phyloP scores from a whole-genome alignment of 75 land plant genomes.

The Cunninghamia lanceolata region DNA sequence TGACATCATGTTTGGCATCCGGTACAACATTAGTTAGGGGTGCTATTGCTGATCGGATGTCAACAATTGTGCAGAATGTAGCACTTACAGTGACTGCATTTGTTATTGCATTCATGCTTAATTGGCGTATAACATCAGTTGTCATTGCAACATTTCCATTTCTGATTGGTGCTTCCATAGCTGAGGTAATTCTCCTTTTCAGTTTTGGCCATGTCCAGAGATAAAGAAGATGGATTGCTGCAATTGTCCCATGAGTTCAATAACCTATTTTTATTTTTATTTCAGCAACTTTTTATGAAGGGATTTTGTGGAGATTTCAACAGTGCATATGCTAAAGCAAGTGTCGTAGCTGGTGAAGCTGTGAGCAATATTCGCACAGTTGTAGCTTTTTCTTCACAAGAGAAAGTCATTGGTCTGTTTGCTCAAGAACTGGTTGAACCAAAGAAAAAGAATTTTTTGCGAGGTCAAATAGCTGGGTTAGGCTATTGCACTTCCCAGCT shows the following conservation, averaged over 20 bases:
- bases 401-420: slow-evolving; percentile 39
- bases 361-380: slow-evolving; percentile 82
- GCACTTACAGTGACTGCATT: slow-evolving; percentile 37
- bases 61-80: slow-evolving; percentile 34
- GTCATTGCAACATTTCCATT: slow-evolving; percentile 41
- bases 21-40: slow-evolving; percentile 37
- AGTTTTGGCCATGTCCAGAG: not conserved
- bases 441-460: slow-evolving; percentile 30
- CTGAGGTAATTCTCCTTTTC: slow-evolving; percentile 26
- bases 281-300: slow-evolving; percentile 70
- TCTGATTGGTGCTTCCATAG: slow-evolving; percentile 32
- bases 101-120: slow-evolving; percentile 27
- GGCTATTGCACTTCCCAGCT: slow-evolving; percentile 62
- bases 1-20: slow-evolving; percentile 31
- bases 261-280: slow-evolving; percentile 2
- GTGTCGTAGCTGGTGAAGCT: slow-evolving; percentile 70
- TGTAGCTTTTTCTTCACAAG: slow-evolving; percentile 71
- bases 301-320: slow-evolving; percentile 67
- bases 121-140: slow-evolving; percentile 41
- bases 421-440: slow-evolving; percentile 39
- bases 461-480: slow-evolving; percentile 67
- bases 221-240: not conserved
- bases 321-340: slow-evolving; percentile 50
- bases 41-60: slow-evolving; percentile 42
- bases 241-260: not conserved